Conservation (phyloP, 345 rosid species). For the Eucalyptus melliodora region DNA sequence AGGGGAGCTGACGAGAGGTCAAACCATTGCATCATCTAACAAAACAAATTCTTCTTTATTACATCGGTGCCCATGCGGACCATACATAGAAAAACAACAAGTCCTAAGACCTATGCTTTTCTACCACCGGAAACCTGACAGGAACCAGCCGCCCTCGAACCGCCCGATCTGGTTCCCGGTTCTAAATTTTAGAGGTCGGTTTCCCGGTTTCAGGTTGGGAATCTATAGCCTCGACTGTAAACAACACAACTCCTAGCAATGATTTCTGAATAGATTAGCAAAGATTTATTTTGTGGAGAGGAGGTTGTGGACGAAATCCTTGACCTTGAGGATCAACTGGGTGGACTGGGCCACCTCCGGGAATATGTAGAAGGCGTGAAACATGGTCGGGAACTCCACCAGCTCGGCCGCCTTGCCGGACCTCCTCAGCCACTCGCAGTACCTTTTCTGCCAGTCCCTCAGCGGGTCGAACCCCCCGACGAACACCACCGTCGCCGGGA, state of each 20-base stretch:
- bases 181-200: no score
- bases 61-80: background rate
- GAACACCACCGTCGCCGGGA: slow-evolving; percentile 38
- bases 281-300: background rate
- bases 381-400: slow-evolving; percentile 62
- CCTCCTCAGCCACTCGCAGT: slow-evolving; percentile 50
- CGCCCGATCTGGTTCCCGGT: background rate
- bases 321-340: slow-evolving; percentile 29
- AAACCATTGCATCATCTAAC: background rate
- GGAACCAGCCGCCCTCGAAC: background rate
- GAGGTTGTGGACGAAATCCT: slow-evolving; percentile 22
- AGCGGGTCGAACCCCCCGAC: slow-evolving; percentile 66
- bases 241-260: background rate
- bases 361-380: slow-evolving; percentile 69
- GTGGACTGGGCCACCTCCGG: slow-evolving; percentile 53
- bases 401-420: slow-evolving; percentile 52
- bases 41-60: background rate
- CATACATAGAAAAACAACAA: background rate
- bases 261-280: background rate
- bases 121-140: background rate
- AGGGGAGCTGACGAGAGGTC: background rate
- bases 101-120: background rate
- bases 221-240: background rate
- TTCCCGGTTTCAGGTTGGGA: background rate
- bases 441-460: slow-evolving; percentile 69